Evolutionary conservation across 176 grass and related monocot genomes (phyloP).

Genomic region (Triticum monococcum): DNA sequence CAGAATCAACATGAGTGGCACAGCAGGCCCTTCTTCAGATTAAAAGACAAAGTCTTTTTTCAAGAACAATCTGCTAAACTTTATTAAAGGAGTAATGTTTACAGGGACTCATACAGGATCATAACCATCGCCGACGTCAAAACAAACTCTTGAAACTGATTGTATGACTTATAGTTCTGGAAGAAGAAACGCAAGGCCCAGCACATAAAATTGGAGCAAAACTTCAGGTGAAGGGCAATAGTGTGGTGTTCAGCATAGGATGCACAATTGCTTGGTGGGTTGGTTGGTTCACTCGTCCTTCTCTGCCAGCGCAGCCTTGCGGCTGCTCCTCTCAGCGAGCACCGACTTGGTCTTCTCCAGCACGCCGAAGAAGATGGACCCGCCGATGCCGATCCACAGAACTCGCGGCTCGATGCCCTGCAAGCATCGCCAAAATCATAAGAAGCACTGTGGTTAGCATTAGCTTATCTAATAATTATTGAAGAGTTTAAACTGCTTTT

Average conservation of each 20-base stretch:
- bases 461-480: not conserved
- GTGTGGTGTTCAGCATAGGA: not conserved
- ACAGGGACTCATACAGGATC: not conserved
- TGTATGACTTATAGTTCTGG: not conserved
- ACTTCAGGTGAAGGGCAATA: not conserved
- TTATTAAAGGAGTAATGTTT: not conserved
- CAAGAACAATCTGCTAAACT: not conserved
- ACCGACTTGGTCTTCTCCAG: conserved; percentile 79
- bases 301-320: not conserved
- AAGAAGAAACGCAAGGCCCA: not conserved
- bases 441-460: not conserved
- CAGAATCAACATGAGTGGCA: not conserved
- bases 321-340: conserved; percentile 42
- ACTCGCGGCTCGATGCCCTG: conserved; percentile 90
- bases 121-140: not conserved
- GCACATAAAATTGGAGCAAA: not conserved
- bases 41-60: not conserved
- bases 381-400: conserved; percentile 90
- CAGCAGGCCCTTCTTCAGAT: not conserved
- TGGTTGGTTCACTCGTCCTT: not conserved
- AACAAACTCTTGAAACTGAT: not conserved
- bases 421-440: conserved; percentile 18
- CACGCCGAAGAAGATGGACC: conserved; percentile 94
- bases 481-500: not conserved
- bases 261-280: not conserved